Percentiles rank a stretch among this genome's conserved stretches.
Evolutionary conservation across 208 protist species (phyloP).

Genomic region (Naegleria fowleri): DNA sequence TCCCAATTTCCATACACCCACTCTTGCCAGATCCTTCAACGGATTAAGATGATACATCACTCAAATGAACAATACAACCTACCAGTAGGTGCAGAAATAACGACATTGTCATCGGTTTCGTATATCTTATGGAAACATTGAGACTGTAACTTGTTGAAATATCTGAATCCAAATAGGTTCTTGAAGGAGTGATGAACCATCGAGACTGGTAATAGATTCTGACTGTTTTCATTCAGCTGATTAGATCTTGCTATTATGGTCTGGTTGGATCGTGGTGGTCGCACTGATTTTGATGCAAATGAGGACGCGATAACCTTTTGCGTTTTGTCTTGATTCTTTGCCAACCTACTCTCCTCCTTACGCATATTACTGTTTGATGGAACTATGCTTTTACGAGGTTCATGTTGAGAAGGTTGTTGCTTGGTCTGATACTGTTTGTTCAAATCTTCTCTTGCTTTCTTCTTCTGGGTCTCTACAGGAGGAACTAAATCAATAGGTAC

Average conservation of each 20-base stretch:
- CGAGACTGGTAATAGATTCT: background rate
- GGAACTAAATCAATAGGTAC: background rate
- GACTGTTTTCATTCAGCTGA: background rate
- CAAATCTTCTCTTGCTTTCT: background rate
- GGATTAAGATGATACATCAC: too few relatives aligned
- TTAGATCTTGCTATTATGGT: background rate
- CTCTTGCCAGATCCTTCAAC: conserved; percentile 92
- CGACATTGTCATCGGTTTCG: conserved; percentile 94
- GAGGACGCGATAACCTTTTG: background rate
- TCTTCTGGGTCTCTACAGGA: background rate
- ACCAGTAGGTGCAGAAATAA: conserved; percentile 93
- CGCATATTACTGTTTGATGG: too few relatives aligned
- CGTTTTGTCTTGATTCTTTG: background rate
- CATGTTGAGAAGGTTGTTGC: background rate
- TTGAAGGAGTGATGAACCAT: background rate
- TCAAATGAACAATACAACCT: too few relatives aligned
- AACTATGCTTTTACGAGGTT: too few relatives aligned
- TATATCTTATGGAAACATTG: conserved; percentile 87
- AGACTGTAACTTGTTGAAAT: background rate
- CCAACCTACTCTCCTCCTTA: background rate
- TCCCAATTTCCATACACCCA: conserved; percentile 93
- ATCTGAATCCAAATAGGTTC: background rate
- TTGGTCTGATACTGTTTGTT: background rate
- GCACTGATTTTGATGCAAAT: background rate
- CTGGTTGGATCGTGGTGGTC: background rate